A percentile compares a stretch with the other conserved stretches of the same genome.
Evolutionary conservation across 345 rosid genomes (phyloP).

Genomic region (Dipteronia dyeriana): DNA sequence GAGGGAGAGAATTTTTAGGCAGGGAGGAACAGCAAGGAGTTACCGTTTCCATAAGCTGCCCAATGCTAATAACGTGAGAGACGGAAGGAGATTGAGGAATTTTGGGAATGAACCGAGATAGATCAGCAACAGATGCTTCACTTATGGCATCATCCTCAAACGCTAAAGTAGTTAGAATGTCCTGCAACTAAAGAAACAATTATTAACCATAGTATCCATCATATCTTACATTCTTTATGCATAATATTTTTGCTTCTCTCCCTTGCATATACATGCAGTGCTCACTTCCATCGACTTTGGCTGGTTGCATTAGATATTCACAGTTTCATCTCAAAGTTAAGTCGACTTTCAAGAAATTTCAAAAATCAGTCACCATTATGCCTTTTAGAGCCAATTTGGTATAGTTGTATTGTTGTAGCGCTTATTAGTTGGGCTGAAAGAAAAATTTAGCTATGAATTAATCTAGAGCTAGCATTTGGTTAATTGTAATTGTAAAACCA

Average conservation of each 20-base stretch:
- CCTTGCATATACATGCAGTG: not conserved
- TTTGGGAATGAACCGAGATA: slow-evolving; percentile 54
- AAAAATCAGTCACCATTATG: not conserved
- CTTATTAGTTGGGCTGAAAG: too few species aligned
- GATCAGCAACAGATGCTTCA: slow-evolving; percentile 67
- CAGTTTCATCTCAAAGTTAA: too few species aligned
- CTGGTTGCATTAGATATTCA: not conserved
- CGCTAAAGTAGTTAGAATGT: slow-evolving; percentile 45
- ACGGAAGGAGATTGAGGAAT: slow-evolving; percentile 63
- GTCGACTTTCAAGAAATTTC: not conserved
- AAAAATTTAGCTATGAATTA: too few species aligned
- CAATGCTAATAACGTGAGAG: slow-evolving; percentile 77
- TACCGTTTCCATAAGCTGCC: slow-evolving; percentile 93
- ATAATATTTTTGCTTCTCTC: not conserved
- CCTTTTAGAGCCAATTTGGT: not conserved
- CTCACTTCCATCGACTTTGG: not conserved
- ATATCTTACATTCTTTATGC: not conserved
- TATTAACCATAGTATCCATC: not conserved
- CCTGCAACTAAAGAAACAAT: slow-evolving; percentile 46
- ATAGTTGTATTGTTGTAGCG: too few species aligned
- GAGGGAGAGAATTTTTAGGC: not conserved
- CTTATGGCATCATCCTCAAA: slow-evolving; percentile 73
- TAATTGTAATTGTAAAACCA: too few species aligned
- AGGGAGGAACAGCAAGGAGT: slow-evolving; percentile 4
- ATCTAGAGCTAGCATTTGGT: too few species aligned